phyloP scores from a whole-genome alignment of 306 rosid genomes.

The Corylus heterophylla region DNA sequence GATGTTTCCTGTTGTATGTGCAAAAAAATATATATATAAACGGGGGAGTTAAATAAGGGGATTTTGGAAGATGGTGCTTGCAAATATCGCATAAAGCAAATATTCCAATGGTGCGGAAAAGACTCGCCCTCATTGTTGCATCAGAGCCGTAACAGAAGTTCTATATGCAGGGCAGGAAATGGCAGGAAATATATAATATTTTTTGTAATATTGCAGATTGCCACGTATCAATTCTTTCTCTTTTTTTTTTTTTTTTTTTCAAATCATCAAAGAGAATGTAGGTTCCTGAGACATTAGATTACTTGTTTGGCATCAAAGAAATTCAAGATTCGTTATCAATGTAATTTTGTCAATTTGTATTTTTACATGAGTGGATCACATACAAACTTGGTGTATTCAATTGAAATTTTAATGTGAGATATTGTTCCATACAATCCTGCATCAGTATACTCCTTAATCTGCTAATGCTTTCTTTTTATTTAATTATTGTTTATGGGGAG shows the following conservation, averaged over 20 bases:
- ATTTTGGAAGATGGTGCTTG: slow-evolving; percentile 32
- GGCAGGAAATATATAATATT: slow-evolving; percentile 22
- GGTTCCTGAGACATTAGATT: slow-evolving; percentile 39
- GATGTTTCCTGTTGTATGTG: slow-evolving; percentile 43
- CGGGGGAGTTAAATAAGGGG: slow-evolving; percentile 44
- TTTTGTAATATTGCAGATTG: slow-evolving; percentile 26
- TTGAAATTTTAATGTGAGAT: slow-evolving; percentile 34
- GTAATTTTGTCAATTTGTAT: slow-evolving; percentile 40
- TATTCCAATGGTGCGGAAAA: slow-evolving; percentile 34
- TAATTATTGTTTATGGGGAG: too few species aligned
- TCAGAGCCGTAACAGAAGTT: slow-evolving; percentile 34
- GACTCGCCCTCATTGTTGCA: slow-evolving; percentile 27
- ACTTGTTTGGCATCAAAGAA: slow-evolving; percentile 39
- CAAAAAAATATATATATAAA: slow-evolving; percentile 30
- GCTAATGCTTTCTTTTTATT: too few species aligned
- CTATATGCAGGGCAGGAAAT: slow-evolving; percentile 33
- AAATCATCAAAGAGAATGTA: slow-evolving; percentile 42
- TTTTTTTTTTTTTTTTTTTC: slow-evolving; percentile 23
- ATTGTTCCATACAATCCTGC: not conserved
- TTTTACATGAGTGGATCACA: slow-evolving; percentile 37
- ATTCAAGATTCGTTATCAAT: slow-evolving; percentile 38
- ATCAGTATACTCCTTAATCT: not conserved
- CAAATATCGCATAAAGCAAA: slow-evolving; percentile 34
- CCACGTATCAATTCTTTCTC: slow-evolving; percentile 28
- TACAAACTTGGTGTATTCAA: slow-evolving; percentile 42